Evolutionary conservation across 2,329 filamentous ascomycete species (phyloP).

Genomic region (Paraphoma sp.): DNA sequence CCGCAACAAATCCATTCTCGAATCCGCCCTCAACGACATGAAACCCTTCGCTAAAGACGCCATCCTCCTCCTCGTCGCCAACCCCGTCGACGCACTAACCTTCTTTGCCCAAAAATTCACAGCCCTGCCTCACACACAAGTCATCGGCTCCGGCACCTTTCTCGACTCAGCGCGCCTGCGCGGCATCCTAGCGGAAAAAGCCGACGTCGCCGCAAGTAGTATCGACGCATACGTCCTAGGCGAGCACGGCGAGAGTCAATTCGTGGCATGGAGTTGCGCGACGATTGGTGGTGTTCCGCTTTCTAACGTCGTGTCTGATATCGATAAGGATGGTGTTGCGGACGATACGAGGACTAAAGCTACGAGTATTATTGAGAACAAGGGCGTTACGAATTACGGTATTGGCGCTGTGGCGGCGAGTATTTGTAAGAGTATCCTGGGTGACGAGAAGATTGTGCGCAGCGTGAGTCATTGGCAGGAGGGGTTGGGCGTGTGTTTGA

Average conservation of each 20-base stretch:
- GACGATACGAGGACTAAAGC: constrained; percentile 25
- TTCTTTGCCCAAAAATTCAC: constrained; percentile 26
- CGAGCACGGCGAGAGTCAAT: constrained; percentile 25
- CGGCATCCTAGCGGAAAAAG: constrained; percentile 16
- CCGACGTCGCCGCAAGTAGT: constrained; percentile 13
- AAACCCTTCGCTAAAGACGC: constrained; percentile 22
- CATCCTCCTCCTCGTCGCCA: constrained; percentile 26
- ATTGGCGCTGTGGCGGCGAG: constrained; percentile 26
- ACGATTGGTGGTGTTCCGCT: constrained; percentile 18
- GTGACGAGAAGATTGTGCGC: constrained; percentile 17
- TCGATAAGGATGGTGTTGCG: constrained; percentile 15
- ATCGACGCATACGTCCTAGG: constrained; percentile 26
- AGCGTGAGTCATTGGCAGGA: constrained; percentile 22
- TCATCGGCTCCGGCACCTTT: constrained; percentile 28
- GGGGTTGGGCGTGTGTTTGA: constrained; percentile 17
- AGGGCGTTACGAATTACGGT: constrained; percentile 27
- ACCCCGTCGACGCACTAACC: constrained; percentile 30
- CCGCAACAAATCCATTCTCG: constrained; percentile 28
- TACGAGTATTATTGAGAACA: constrained; percentile 19
- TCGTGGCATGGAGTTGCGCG: constrained; percentile 22
- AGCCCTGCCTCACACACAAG: constrained; percentile 15
- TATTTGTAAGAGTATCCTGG: constrained; percentile 21
- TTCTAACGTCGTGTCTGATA: neutral
- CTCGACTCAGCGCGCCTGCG: constrained; percentile 27
- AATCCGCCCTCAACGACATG: constrained; percentile 28